Conservation (phyloP, 495 filamentous ascomycete genomes). For the Aspergillus ellipticus region DNA sequence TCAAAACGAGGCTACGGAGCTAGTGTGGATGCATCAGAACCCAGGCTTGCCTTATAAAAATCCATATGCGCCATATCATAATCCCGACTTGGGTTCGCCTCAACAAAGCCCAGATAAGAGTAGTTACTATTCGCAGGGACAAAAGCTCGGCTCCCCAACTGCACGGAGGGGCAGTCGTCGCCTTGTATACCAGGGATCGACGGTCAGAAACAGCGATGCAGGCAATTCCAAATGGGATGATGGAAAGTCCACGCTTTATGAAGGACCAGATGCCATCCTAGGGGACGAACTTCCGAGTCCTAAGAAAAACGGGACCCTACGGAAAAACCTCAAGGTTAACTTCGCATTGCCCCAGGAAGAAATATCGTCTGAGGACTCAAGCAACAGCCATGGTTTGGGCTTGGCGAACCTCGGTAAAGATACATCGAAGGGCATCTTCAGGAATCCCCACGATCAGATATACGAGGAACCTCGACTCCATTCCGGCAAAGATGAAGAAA, state of each 20-base stretch:
- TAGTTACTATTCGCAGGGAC: conserved; percentile 56
- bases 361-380: conserved; percentile 3
- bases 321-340: conserved; percentile 41
- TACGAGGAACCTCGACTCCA: conserved; percentile 73
- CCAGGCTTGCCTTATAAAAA: conserved; percentile 52
- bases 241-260: not conserved
- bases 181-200: conserved; percentile 49
- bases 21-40: conserved; percentile 82
- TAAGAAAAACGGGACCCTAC: conserved; percentile 19
- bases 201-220: conserved; percentile 26
- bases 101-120: conserved; percentile 55
- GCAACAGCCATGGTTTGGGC: conserved; percentile 20
- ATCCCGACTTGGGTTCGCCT: conserved; percentile 31
- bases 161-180: conserved; percentile 29
- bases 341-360: conserved; percentile 37
- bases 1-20: conserved; percentile 79
- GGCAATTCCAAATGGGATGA: not conserved
- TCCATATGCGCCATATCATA: conserved; percentile 57
- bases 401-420: conserved; percentile 37
- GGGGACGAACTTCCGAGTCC: conserved; percentile 8
- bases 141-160: conserved; percentile 44
- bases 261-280: not conserved
- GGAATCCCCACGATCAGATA: conserved; percentile 72
- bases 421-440: conserved; percentile 42
- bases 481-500: conserved; percentile 25